phyloP scores from a whole-genome alignment of 2,329 filamentous ascomycete species.

The Xylariaceae sp. region DNA sequence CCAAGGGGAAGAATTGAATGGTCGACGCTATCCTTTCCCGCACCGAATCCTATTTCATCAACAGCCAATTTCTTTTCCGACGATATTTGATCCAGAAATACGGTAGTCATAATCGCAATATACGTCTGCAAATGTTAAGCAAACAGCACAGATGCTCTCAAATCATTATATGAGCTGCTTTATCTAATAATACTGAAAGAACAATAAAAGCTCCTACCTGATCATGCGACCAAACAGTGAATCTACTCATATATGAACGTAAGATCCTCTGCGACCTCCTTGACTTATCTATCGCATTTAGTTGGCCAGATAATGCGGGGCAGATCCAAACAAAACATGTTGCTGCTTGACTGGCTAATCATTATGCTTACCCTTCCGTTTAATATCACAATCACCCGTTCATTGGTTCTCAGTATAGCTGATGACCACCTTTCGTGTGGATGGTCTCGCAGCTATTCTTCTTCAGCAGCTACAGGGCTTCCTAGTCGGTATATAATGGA shows the following conservation, averaged over 20 bases:
- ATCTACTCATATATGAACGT: not conserved
- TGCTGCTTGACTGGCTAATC: not conserved
- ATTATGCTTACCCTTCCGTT: not conserved
- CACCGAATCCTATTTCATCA: slow-evolving; percentile 28
- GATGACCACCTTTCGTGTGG: too few species aligned
- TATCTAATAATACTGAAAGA: too few species aligned
- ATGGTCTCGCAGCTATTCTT: too few species aligned
- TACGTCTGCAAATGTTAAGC: not conserved
- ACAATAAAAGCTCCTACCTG: too few species aligned
- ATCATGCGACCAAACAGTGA: too few species aligned
- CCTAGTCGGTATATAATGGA: too few species aligned
- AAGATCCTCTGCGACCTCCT: not conserved
- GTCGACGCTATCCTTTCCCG: slow-evolving; percentile 20
- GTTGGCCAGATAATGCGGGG: slow-evolving; percentile 10
- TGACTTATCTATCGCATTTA: not conserved
- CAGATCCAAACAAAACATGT: not conserved
- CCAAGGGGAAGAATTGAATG: slow-evolving; percentile 35
- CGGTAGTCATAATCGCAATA: slow-evolving; percentile 32
- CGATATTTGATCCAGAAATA: slow-evolving; percentile 26
- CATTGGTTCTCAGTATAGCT: not conserved
- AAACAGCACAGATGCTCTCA: not conserved
- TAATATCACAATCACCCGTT: not conserved
- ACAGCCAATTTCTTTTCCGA: slow-evolving; percentile 22
- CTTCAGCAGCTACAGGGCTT: too few species aligned
- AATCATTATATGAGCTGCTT: too few species aligned